These are phyloP conservation scores for Penicillium hesseltinei DNA, from an alignment of 2,329 filamentous ascomycete genomes.

Conservation along the genomic window DNA sequence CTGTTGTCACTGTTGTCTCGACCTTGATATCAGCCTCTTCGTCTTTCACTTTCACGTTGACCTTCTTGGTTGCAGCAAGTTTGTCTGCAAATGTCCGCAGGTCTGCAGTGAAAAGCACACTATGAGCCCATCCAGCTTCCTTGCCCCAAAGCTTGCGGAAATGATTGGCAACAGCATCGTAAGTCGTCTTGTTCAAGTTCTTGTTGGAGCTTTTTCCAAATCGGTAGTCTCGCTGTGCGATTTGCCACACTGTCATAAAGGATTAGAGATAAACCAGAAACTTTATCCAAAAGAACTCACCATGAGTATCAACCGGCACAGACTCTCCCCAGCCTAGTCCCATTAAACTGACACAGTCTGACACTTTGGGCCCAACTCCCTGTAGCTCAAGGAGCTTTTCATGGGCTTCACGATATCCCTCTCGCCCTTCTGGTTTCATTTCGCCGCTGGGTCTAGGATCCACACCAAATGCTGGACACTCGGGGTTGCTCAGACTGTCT, in stretches of 20 bases:
- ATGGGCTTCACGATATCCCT: conserved; percentile 76
- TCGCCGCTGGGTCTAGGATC: conserved; percentile 46
- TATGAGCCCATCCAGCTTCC: conserved; percentile 96
- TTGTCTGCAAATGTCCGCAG: conserved; percentile 77
- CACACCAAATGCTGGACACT: conserved; percentile 60
- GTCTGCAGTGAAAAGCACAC: conserved; percentile 92
- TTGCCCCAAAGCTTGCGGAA: conserved; percentile 88
- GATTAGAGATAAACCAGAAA: conserved; percentile 3
- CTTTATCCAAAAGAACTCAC: conserved; percentile 32
- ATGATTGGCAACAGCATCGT: conserved; percentile 85
- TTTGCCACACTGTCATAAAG: conserved; percentile 74
- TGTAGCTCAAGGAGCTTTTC: conserved; percentile 73
- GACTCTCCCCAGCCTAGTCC: conserved; percentile 93
- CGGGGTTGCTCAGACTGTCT: conserved; percentile 72
- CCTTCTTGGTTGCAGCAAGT: conserved; percentile 43
- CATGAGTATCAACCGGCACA: conserved; percentile 93
- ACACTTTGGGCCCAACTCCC: conserved; percentile 93
- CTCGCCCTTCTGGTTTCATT: conserved; percentile 52
- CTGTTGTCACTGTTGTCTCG: conserved; percentile 28
- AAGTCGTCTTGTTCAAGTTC: conserved; percentile 82
- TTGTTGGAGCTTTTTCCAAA: conserved; percentile 81
- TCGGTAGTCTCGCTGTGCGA: conserved; percentile 91
- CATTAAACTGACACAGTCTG: conserved; percentile 96
- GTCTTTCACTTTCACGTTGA: conserved; percentile 36
- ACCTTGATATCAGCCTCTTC: conserved; percentile 28